Evolutionary conservation across 1,139 yeast genomes (phyloP), one percentile per base, ranked within the genome.

Genomic region (Candida sojae): DNA sequence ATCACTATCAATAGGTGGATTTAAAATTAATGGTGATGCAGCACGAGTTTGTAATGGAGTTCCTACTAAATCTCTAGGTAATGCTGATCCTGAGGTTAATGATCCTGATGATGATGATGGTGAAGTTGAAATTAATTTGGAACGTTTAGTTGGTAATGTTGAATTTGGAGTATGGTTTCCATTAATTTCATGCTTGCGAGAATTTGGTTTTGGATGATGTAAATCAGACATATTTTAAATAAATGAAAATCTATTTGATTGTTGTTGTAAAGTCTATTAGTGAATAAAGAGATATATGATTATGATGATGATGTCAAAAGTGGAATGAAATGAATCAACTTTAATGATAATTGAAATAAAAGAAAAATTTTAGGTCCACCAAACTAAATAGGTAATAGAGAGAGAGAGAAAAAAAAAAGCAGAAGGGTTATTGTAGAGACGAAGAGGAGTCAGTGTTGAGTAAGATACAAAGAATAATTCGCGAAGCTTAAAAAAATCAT

Each of bases 1-100:
- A 66, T 91, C 97, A 45, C 79, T 82, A 61, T 91, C 97, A 39
- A 91, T 86, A 6, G 96, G 95, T 1, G 96, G 93, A 54, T 83
- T 84, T 46, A 86, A 67, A 1, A 96, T 88, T 62, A 85, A 87
- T 31, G 96, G 96, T 5, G 92, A 83, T 0, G 92, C 90, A 1
- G 89, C 90, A 58, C 93, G 75, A 3, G 91, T 86, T 57, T 82
- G 87, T 52, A 85, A 71, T 17, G 95, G 89, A n/a, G 71, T 64
- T 6, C 43, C 53, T 21, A 39, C 23, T 10, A 48, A 13, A 33
- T 11, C 58, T 61, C 45, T 47, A 47, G 29, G 34, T 29, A 42
- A 42, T 13, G 26, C 26, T 13, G 12, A 29, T 5, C 17, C 39
- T 3, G n/a, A n/a, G n/a, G n/a, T n/a, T n/a, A 49, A 34, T n/a